Evolutionary conservation across 1,284 basidiomycete species (phyloP).

Genomic region (Pseudozyma hubeiensis): DNA sequence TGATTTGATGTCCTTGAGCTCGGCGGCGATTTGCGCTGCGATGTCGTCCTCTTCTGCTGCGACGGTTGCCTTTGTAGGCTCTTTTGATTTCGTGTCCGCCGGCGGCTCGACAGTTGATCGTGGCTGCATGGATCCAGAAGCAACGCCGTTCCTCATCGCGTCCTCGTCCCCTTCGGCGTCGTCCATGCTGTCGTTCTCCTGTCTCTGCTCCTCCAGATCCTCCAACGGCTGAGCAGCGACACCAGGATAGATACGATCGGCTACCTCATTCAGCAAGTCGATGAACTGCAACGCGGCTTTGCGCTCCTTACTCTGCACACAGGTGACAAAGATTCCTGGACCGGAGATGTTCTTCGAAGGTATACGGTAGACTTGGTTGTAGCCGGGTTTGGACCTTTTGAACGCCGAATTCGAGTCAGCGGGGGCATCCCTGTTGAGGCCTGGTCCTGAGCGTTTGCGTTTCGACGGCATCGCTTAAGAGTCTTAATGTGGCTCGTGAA

Average conservation of each 20-base stretch:
- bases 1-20: constrained; percentile 49
- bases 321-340: constrained; percentile 61
- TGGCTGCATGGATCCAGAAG: neutral
- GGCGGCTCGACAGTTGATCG: neutral
- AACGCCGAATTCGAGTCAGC: neutral
- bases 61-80: neutral
- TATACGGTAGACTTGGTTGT: constrained; percentile 38
- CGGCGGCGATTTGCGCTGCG: constrained; percentile 60
- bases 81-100: neutral
- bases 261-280: constrained; percentile 60
- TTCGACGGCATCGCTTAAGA: constrained; percentile 31
- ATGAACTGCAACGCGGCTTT: constrained; percentile 63
- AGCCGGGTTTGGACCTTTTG: constrained; percentile 30
- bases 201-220: constrained; percentile 2
- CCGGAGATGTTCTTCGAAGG: constrained; percentile 43
- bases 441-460: constrained; percentile 45
- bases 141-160: constrained; percentile 47
- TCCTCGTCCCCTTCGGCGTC: constrained; percentile 15
- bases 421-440: constrained; percentile 32
- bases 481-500: neutral
- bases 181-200: neutral
- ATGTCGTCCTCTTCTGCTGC: constrained; percentile 49
- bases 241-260: constrained; percentile 51
- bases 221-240: constrained; percentile 24
- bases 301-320: constrained; percentile 57